A percentile compares a stretch with the other conserved stretches of the same genome.
phyloP scores from a whole-genome alignment of 768 basidiomycete species.

The Asterophora parasitica region DNA sequence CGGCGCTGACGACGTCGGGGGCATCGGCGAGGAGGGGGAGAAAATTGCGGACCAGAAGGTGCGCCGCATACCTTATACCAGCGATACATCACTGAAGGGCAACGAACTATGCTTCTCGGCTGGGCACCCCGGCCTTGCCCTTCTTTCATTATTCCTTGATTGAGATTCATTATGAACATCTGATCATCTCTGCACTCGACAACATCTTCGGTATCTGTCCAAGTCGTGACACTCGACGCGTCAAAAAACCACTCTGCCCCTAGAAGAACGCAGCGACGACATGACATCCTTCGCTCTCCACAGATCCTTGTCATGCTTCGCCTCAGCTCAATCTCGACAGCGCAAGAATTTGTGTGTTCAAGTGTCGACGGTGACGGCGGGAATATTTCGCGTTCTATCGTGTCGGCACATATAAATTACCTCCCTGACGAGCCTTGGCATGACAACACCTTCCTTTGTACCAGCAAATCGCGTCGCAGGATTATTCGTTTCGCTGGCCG shows the following conservation, averaged over 20 bases:
- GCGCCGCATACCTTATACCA: not conserved
- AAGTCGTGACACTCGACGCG: not conserved
- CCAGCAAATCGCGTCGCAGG: no score
- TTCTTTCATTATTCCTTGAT: constrained; percentile 7
- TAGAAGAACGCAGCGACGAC: not conserved
- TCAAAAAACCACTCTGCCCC: not conserved
- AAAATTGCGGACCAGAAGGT: not conserved
- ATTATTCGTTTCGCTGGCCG: no score
- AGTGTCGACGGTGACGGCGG: no score
- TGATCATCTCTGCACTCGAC: constrained; percentile 1
- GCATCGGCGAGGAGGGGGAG: not conserved
- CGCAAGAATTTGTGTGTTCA: no score
- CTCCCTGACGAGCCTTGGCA: no score
- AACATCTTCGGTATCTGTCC: constrained; percentile 4
- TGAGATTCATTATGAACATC: not conserved
- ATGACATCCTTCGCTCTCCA: no score
- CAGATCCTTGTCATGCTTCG: no score
- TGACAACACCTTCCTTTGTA: no score
- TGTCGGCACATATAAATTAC: no score
- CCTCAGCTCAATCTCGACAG: no score
- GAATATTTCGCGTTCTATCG: no score
- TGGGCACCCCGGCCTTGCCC: not conserved
- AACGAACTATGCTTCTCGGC: not conserved
- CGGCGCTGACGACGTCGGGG: constrained; percentile 7
- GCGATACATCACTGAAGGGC: not conserved